phyloP scores from a whole-genome alignment of 1,284 basidiomycete genomes.

The Farysia itapuensis region DNA sequence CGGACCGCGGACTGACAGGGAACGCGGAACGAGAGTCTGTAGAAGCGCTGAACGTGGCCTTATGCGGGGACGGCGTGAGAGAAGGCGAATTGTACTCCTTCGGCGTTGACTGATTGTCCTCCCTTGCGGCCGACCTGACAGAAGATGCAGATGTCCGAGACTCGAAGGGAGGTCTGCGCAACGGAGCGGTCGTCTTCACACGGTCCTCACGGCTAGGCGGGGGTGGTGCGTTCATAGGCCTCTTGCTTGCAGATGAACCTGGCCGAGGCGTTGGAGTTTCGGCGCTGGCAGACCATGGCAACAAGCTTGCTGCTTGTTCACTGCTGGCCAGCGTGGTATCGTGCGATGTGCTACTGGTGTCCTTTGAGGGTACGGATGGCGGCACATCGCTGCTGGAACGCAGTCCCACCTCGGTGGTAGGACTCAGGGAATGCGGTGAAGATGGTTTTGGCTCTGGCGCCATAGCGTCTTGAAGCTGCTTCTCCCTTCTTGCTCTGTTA shows the following conservation, averaged over 20 bases:
- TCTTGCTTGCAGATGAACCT: slow-evolving; percentile 14
- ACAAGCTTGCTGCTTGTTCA: too few relatives aligned
- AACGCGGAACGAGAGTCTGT: background rate
- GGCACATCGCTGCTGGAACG: slow-evolving; percentile 12
- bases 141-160: background rate
- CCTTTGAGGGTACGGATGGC: slow-evolving; percentile 14
- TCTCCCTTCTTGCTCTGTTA: slow-evolving; percentile 23
- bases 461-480: slow-evolving; percentile 25
- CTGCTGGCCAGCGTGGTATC: too few relatives aligned
- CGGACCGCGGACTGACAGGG: background rate
- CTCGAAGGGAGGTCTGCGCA: too few relatives aligned
- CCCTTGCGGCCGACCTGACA: slow-evolving; percentile 6
- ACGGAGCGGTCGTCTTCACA: too few relatives aligned
- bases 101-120: too few relatives aligned
- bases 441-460: slow-evolving; percentile 3
- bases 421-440: background rate
- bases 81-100: too few relatives aligned
- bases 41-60: background rate
- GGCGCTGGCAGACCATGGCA: slow-evolving; percentile 9
- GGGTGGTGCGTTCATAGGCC: slow-evolving; percentile 34
- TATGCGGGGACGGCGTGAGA: background rate
- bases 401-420: too few relatives aligned
- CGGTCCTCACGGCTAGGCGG: slow-evolving; percentile 10
- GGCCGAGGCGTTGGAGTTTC: slow-evolving; percentile 5
- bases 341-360: too few relatives aligned